phyloP scores from a whole-genome alignment of 202 grass and related monocot genomes.

The Setaria italica region DNA sequence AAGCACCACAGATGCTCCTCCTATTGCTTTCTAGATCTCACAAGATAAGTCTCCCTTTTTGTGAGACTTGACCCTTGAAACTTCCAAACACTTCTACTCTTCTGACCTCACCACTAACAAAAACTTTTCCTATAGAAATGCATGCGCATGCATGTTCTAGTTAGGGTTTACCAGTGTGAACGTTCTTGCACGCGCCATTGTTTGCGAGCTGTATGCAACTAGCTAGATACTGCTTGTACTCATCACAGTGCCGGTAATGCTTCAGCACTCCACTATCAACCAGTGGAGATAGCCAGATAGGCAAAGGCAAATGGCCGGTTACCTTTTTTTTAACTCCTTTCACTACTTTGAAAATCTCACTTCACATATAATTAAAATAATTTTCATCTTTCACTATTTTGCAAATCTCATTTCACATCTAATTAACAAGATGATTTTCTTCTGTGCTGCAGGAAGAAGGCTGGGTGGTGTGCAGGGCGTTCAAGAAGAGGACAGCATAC shows the following conservation, averaged over 20 bases:
- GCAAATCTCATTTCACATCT: too few species aligned
- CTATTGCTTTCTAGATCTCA: constrained; percentile 17
- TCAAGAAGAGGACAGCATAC: constrained; percentile 84
- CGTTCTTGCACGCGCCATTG: constrained; percentile 41
- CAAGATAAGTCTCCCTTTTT: constrained; percentile 44
- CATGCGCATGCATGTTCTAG: constrained; percentile 46
- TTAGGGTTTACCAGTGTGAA: constrained; percentile 66
- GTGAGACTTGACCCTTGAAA: constrained; percentile 39
- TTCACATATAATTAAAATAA: background rate
- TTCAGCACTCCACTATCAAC: constrained; percentile 36
- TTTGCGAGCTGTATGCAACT: constrained; percentile 52
- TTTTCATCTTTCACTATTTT: too few species aligned
- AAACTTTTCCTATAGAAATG: constrained; percentile 47
- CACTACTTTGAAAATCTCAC: background rate
- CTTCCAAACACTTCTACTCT: constrained; percentile 46
- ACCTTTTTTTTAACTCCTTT: constrained; percentile 24
- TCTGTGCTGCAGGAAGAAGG: constrained; percentile 83
- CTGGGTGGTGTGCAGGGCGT: constrained; percentile 94
- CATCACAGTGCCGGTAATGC: constrained; percentile 39
- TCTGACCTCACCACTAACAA: constrained; percentile 44
- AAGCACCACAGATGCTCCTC: constrained; percentile 8
- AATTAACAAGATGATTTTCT: background rate
- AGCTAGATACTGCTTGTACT: constrained; percentile 4
- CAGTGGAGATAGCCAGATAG: constrained; percentile 19
- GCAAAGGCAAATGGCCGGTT: background rate